Evolutionary conservation across 2,329 filamentous ascomycete species (phyloP).

Genomic region (Aspergillus ibericus): DNA sequence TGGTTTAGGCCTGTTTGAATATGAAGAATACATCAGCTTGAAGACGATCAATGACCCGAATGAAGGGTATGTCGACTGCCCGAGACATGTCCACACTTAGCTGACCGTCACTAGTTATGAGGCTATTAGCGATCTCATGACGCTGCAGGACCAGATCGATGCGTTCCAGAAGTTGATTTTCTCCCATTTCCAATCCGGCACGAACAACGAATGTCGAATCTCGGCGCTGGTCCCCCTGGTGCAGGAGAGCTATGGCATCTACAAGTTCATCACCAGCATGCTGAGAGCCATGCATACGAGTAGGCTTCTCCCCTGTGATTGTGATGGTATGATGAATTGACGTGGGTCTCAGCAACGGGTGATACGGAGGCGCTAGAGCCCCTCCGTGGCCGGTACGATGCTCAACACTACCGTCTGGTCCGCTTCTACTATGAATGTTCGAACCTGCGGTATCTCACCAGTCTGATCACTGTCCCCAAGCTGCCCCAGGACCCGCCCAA

Average conservation of each 20-base stretch:
- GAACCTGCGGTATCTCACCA: constrained; percentile 93
- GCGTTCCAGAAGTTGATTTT: constrained; percentile 98
- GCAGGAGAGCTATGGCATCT: constrained; percentile 97
- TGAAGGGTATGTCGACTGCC: constrained; percentile 66
- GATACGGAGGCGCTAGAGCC: constrained; percentile 91
- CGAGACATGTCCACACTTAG: background rate
- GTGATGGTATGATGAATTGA: constrained; percentile 6
- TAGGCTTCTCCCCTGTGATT: constrained; percentile 46
- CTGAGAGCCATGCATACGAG: constrained; percentile 94
- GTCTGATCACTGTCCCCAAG: constrained; percentile 93
- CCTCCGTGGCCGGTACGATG: constrained; percentile 83
- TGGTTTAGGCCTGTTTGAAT: constrained; percentile 75
- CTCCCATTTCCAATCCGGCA: constrained; percentile 86
- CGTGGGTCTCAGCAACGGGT: constrained; percentile 65
- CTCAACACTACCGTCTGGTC: constrained; percentile 92
- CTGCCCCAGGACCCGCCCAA: constrained; percentile 92
- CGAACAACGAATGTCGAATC: constrained; percentile 95
- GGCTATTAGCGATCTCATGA: constrained; percentile 95
- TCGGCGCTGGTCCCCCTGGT: constrained; percentile 90
- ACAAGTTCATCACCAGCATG: constrained; percentile 99
- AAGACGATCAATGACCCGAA: constrained; percentile 99
- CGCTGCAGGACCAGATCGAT: constrained; percentile 95
- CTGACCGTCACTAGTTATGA: constrained; percentile 60
- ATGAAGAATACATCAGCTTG: constrained; percentile 97
- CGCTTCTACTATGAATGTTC: constrained; percentile 99